Conservation (phyloP, 345 rosid species). For the Sisymbrium irio region DNA sequence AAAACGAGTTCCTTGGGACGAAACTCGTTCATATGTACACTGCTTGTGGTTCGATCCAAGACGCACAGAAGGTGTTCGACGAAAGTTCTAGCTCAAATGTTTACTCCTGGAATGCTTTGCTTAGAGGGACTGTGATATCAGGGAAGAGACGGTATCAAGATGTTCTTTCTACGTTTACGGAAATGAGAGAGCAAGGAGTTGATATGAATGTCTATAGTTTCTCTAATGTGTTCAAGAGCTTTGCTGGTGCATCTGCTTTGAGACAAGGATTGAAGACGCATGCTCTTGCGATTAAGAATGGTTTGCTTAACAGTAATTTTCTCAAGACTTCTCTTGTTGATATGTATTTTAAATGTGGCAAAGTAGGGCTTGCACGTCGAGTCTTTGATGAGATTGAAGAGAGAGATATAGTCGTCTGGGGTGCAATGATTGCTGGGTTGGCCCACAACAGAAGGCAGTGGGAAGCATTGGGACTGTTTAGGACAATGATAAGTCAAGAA, state of each 20-base stretch:
- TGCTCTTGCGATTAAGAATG: slow-evolving; percentile 69
- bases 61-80: slow-evolving; percentile 65
- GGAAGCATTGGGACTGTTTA: slow-evolving; percentile 61
- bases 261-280: slow-evolving; percentile 69
- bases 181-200: slow-evolving; percentile 71
- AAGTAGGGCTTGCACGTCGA: slow-evolving; percentile 51
- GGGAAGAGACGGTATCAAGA: slow-evolving; percentile 60
- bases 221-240: slow-evolving; percentile 74
- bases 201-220: slow-evolving; percentile 70
- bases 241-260: slow-evolving; percentile 73
- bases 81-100: slow-evolving; percentile 49
- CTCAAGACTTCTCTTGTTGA: slow-evolving; percentile 73
- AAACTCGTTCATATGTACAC: slow-evolving; percentile 76
- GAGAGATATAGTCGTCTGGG: slow-evolving; percentile 76
- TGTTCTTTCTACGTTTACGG: slow-evolving; percentile 54
- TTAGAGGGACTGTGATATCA: slow-evolving; percentile 73
- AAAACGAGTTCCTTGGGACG: slow-evolving; percentile 58
- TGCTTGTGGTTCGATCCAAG: slow-evolving; percentile 61
- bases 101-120: slow-evolving; percentile 82
- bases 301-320: slow-evolving; percentile 49
- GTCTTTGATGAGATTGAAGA: slow-evolving; percentile 68
- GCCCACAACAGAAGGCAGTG: slow-evolving; percentile 61
- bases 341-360: slow-evolving; percentile 80
- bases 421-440: slow-evolving; percentile 81
- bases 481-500: slow-evolving; percentile 69